Base-by-base conservation (phyloP, 805 yeast genomes). In the Candida golubevii region DNA sequence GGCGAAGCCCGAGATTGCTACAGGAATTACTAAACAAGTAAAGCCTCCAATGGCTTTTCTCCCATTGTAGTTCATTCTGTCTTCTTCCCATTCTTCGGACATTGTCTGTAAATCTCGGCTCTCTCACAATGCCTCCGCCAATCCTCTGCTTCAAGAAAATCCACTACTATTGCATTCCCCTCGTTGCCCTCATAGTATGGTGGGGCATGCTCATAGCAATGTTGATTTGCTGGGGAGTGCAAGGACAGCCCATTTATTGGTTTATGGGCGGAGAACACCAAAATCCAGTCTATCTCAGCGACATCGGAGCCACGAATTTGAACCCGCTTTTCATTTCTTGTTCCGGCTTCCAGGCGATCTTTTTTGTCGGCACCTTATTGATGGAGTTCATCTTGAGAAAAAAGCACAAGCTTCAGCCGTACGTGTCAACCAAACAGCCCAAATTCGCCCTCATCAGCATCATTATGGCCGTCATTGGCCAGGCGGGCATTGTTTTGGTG, bases 181-280 rank as follows among this genome's bases (percentile, higher is more conserved):
- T 88, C 35, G 56, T 81, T 2, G 77, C 88, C 1, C 66, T 79
- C 41, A 62, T 81, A 1, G 83, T 81, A 12, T 90, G 97, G 97
- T 85, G 89, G 80, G 96, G 86, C 4, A 87, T 88, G 96, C 76
- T 90, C 9, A 81, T 84, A 5, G 87, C 96, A 6, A 68, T 91
- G 77, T 59, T 90, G 51, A 62, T 75, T 2, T 77, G 82, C 52
- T 90, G 97, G 97, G 78, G 85, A 2, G 75, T 71, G 4, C 88
- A 87, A 58, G 97, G 96, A 1, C 77, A 77, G 37, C 96, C 96
- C 0, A 69, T 76, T 10, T 85, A 86, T 58, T 60, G 69, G 44
- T 81, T 80, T 51, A 75, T 80, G 72, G 65, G 66, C 31, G 49
- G 49, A 8, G 42, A 60, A 0, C 48, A 65, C 4, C 79, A 72